phyloP scores from a whole-genome alignment of 139 green algal species.

The Chlamydomonas sphaeroides region DNA sequence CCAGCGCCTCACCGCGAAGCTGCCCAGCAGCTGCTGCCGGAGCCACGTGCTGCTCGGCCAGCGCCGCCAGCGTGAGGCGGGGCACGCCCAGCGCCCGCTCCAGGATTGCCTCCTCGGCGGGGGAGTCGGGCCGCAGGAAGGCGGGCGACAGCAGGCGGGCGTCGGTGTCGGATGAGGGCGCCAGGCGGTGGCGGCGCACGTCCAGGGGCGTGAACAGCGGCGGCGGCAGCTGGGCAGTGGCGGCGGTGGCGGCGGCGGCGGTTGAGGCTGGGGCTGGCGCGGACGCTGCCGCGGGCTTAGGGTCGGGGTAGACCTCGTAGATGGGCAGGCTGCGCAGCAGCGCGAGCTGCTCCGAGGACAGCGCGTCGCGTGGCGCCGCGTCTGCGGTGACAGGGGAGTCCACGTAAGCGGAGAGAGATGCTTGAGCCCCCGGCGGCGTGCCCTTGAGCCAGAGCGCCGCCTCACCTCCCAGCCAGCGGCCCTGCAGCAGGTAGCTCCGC shows the following conservation, averaged over 20 bases:
- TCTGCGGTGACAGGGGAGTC: no score
- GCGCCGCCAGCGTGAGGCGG: constrained; percentile 39
- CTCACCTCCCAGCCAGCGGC: constrained; percentile 62
- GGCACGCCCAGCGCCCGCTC: constrained; percentile 55
- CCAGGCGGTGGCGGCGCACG: constrained; percentile 46
- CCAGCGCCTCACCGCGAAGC: background rate
- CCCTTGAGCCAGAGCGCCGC: no score
- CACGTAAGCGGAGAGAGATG: no score
- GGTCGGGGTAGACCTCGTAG: constrained; percentile 68
- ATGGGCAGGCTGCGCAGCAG: constrained; percentile 67
- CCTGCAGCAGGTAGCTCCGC: constrained; percentile 72
- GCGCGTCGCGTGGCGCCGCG: background rate
- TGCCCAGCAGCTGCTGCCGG: constrained; percentile 6
- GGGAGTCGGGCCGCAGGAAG: constrained; percentile 56
- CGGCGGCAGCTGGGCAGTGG: background rate
- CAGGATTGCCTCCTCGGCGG: constrained; percentile 59
- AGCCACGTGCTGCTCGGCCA: constrained; percentile 59
- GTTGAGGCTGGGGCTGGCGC: background rate
- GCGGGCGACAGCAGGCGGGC: constrained; percentile 49
- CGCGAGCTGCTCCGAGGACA: constrained; percentile 42
- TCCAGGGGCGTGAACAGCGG: constrained; percentile 11
- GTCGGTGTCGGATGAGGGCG: constrained; percentile 52
- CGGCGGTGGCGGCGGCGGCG: background rate
- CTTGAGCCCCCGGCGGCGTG: no score
- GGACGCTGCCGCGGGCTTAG: constrained; percentile 9